Base-by-base conservation (phyloP, 2,329 filamentous ascomycete genomes). In the Neoscytalidium dimidiatum region DNA sequence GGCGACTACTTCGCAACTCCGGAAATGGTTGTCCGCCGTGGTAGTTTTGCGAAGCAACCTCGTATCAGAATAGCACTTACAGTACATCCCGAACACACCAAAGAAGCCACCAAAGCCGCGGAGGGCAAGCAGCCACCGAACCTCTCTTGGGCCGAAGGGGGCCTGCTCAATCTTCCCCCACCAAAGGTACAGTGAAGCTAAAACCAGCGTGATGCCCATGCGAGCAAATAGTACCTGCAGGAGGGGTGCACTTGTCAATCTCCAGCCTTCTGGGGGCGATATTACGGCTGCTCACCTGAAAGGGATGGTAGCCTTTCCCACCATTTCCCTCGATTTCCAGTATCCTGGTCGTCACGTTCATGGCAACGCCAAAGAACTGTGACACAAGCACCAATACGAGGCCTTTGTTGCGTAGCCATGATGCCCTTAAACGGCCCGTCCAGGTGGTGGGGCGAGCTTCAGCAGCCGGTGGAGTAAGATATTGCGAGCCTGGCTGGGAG, bases 301-400 rank as follows among this genome's bases (percentile, higher is more conserved):
- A 89, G 0, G 93, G 92, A 80, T 95, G 87, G 82, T 96, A 89
- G 2, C 87, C 87, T 52, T 88, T 73, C 72, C 76, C 89, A 68
- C 90, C 82, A 19, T 90, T 82, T 11, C 86, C 86, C 69, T 87
- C 82, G 38, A 85, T 82, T 74, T 96, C 92, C 43, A 97, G 81
- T 11, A 94, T 76, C 21, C 92, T 84, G 0, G 92, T 91, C 44
- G 88, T 88, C 9, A 96, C 86, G 74, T 95, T 96, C 94, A 97
- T 97, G 61, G 91, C 78, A 0, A 90, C 88, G 1, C 90, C 92
- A 70, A 97, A 97, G 38, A 95, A 80, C 76, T 96, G 92, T 0
- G 92, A 86, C 2, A 89, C 67, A 19, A 93, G 81, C 48, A 97
- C 91, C 49, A 93, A 81, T 23, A 90, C 81, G 21, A 94, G 84